A percentile compares a stretch with the other conserved stretches of the same genome.
Evolutionary conservation across 1,284 basidiomycete species (phyloP).

Genomic region (Coriolopsis trogii): DNA sequence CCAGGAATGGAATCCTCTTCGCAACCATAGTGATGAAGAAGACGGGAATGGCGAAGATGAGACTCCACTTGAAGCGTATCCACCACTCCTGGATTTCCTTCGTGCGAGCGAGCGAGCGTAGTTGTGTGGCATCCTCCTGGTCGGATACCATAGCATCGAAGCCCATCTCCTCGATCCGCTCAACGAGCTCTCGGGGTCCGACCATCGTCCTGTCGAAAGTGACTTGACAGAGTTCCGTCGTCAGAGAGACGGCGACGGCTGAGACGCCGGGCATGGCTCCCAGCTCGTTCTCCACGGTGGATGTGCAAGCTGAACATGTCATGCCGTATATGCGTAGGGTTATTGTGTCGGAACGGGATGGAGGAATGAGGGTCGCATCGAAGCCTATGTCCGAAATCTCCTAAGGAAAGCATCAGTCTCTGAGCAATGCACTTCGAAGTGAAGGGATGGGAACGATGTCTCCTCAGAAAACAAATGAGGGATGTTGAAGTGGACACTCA

Average conservation of each 20-base stretch:
- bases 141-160: slow-evolving; percentile 91
- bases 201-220: slow-evolving; percentile 77
- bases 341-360: slow-evolving; percentile 63
- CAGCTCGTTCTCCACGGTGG: slow-evolving; percentile 77
- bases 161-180: slow-evolving; percentile 85
- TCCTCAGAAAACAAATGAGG: too few relatives aligned
- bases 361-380: slow-evolving; percentile 78
- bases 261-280: slow-evolving; percentile 75
- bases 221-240: slow-evolving; percentile 75
- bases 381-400: slow-evolving; percentile 94
- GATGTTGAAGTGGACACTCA: slow-evolving; percentile 43
- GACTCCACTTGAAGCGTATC: slow-evolving; percentile 75
- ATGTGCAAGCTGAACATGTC: slow-evolving; percentile 86
- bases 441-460: background rate
- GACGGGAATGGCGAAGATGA: slow-evolving; percentile 88
- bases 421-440: background rate
- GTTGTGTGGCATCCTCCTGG: slow-evolving; percentile 83
- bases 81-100: slow-evolving; percentile 94
- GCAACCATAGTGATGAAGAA: slow-evolving; percentile 92
- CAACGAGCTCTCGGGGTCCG: slow-evolving; percentile 84
- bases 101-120: slow-evolving; percentile 87
- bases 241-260: slow-evolving; percentile 72
- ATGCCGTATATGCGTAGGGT: slow-evolving; percentile 87
- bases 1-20: slow-evolving; percentile 69
- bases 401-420: slow-evolving; percentile 40